Percentiles rank a stretch among this genome's conserved stretches.
Conservation (phyloP, 2,329 filamentous ascomycete species). For the Aspergillus thermomutatus region DNA sequence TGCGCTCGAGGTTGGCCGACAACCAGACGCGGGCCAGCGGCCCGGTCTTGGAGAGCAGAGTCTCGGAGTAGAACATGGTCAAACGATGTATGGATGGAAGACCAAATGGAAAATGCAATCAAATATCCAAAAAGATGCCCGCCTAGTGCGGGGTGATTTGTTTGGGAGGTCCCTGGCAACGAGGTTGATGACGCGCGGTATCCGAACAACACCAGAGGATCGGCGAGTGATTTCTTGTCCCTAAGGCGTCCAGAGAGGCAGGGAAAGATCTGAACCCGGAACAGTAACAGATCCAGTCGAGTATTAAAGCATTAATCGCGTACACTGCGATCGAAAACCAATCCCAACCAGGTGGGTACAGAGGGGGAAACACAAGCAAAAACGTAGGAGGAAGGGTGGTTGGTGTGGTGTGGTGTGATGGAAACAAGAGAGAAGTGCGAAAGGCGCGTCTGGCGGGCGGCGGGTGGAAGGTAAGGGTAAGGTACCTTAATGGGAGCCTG, state of each 20-base stretch:
- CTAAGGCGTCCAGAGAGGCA: slow-evolving; percentile 2
- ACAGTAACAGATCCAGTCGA: neutral
- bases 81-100: slow-evolving; percentile 1
- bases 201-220: slow-evolving; percentile 29
- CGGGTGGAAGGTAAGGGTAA: neutral
- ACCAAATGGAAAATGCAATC: slow-evolving; percentile 7
- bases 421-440: slow-evolving; percentile 4
- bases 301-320: neutral
- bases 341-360: slow-evolving; percentile 9
- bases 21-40: slow-evolving; percentile 97
- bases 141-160: slow-evolving; percentile 31
- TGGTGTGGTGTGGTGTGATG: slow-evolving; percentile 1
- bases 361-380: neutral
- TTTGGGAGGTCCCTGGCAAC: slow-evolving; percentile 20
- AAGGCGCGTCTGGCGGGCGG: slow-evolving; percentile 2
- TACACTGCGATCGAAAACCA: neutral
- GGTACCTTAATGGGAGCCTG: neutral
- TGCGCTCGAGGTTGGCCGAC: slow-evolving; percentile 96
- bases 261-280: neutral
- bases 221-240: slow-evolving; percentile 11
- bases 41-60: slow-evolving; percentile 92
- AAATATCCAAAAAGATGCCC: slow-evolving; percentile 21
- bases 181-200: slow-evolving; percentile 31
- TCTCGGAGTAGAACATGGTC: slow-evolving; percentile 95
- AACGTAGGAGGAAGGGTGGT: slow-evolving; percentile 1